Percentiles rank a stretch among this genome's conserved stretches.
These are phyloP conservation scores for Geranomyces michiganensis DNA, from an alignment of 192 early-diverging fungal species.

Conservation along the genomic window DNA sequence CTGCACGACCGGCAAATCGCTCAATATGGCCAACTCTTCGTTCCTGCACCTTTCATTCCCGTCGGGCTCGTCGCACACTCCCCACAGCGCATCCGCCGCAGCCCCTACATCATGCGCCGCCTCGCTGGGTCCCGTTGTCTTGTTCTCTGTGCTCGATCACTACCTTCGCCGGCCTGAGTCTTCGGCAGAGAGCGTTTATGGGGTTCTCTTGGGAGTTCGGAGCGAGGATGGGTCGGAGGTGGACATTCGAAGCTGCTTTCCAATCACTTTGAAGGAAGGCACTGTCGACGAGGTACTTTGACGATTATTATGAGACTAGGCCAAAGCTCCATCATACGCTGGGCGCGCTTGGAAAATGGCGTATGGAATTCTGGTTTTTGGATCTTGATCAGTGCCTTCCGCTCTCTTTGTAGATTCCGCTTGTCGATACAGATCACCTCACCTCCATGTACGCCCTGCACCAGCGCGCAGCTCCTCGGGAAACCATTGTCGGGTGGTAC, in stretches of 20 bases:
- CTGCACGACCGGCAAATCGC: no score
- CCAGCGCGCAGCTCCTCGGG: conserved; percentile 84
- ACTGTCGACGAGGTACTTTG: conserved; percentile 52
- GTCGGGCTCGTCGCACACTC: neutral
- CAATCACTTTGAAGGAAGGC: conserved; percentile 77
- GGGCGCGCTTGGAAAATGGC: neutral
- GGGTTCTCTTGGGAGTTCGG: conserved; percentile 85
- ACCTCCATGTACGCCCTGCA: conserved; percentile 84
- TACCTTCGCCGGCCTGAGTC: conserved; percentile 78
- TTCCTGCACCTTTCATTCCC: conserved; percentile 24
- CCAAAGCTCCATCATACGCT: no score
- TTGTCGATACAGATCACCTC: conserved; percentile 90
- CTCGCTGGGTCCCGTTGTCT: conserved; percentile 75
- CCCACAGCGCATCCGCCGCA: neutral
- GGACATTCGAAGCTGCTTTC: conserved; percentile 87
- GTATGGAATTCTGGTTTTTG: neutral
- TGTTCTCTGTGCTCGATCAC: conserved; percentile 93
- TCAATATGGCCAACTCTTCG: conserved; percentile 10
- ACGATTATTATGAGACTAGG: no score
- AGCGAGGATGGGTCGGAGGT: conserved; percentile 86
- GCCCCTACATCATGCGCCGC: conserved; percentile 14
- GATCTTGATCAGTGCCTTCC: no score
- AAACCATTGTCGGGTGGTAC: conserved; percentile 95
- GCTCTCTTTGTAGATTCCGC: no score
- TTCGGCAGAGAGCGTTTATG: conserved; percentile 81